A percentile compares a stretch with the other conserved stretches of the same genome.
These are phyloP conservation scores for Logfia minima DNA, from an alignment of 129 eudicot species.

Conservation along the genomic window DNA sequence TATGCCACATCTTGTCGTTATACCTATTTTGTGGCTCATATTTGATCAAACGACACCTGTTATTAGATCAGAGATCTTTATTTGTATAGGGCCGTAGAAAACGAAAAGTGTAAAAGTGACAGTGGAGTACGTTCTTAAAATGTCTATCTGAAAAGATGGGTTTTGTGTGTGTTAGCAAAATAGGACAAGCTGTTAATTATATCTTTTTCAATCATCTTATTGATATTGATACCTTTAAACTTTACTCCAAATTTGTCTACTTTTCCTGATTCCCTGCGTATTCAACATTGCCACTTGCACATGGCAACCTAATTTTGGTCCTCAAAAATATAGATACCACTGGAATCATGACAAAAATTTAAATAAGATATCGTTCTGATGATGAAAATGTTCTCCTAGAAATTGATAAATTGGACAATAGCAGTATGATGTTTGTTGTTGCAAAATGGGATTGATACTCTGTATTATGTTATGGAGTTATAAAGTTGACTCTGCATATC, in stretches of 20 bases:
- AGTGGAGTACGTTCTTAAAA: constrained; percentile 18
- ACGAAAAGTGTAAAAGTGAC: constrained; percentile 13
- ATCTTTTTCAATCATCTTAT: constrained; percentile 5
- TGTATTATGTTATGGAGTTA: background rate
- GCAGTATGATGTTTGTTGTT: background rate
- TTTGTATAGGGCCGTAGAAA: background rate
- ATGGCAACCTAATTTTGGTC: constrained; percentile 12
- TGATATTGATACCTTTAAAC: constrained; percentile 20
- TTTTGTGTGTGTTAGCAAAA: constrained; percentile 34
- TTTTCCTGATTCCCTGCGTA: constrained; percentile 26
- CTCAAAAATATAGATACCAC: constrained; percentile 11
- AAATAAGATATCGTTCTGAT: background rate
- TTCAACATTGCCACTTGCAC: constrained; percentile 26
- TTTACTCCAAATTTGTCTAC: constrained; percentile 17
- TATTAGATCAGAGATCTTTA: background rate
- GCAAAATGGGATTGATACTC: background rate
- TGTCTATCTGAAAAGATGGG: constrained; percentile 17
- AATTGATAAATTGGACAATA: background rate
- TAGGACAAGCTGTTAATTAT: constrained; percentile 25
- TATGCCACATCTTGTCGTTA: background rate
- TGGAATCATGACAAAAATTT: constrained; percentile 1
- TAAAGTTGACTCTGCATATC: background rate
- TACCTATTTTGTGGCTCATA: background rate
- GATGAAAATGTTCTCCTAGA: background rate
- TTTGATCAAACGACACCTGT: background rate